A percentile compares a stretch with the other conserved stretches of the same genome.
Conservation (phyloP, 805 yeast genomes). For the Saccharomycodes ludwigii region DNA sequence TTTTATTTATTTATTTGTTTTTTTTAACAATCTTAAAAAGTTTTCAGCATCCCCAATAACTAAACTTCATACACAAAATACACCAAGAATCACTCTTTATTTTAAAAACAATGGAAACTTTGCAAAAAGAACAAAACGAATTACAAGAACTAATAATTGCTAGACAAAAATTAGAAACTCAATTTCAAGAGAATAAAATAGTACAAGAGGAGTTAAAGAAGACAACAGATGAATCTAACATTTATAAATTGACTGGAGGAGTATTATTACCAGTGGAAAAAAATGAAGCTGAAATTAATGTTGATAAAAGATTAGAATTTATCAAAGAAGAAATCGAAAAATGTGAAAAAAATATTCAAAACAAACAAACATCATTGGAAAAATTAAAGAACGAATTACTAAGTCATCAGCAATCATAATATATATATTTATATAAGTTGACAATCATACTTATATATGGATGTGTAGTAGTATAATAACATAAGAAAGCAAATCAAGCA, state of each 20-base stretch:
- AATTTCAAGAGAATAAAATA: slow-evolving; percentile 83
- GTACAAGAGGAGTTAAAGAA: slow-evolving; percentile 69
- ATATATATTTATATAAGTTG: slow-evolving; percentile 1
- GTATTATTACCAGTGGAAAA: slow-evolving; percentile 83
- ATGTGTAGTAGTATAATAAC: too few relatives aligned
- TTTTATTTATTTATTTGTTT: too few relatives aligned
- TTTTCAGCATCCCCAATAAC: too few relatives aligned
- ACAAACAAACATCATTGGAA: slow-evolving; percentile 44
- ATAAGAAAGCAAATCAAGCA: slow-evolving; percentile 27
- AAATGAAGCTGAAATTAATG: slow-evolving; percentile 71
- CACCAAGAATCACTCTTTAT: too few relatives aligned
- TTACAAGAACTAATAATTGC: slow-evolving; percentile 47
- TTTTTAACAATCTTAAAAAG: too few relatives aligned
- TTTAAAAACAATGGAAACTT: slow-evolving; percentile 32
- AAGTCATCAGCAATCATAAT: slow-evolving; percentile 7
- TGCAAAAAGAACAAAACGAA: slow-evolving; percentile 34
- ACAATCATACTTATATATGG: neutral
- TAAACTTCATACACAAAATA: too few relatives aligned
- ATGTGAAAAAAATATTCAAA: slow-evolving; percentile 59
- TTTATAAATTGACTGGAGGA: slow-evolving; percentile 86
- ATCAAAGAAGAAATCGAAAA: slow-evolving; percentile 66
- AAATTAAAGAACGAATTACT: slow-evolving; percentile 43
- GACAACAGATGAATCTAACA: slow-evolving; percentile 56
- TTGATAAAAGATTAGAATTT: slow-evolving; percentile 80
- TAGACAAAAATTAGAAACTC: slow-evolving; percentile 85